Evolutionary conservation across 495 filamentous ascomycete species (phyloP), one percentile per base, ranked within the genome.

Genomic region (Penicillium paradoxum): DNA sequence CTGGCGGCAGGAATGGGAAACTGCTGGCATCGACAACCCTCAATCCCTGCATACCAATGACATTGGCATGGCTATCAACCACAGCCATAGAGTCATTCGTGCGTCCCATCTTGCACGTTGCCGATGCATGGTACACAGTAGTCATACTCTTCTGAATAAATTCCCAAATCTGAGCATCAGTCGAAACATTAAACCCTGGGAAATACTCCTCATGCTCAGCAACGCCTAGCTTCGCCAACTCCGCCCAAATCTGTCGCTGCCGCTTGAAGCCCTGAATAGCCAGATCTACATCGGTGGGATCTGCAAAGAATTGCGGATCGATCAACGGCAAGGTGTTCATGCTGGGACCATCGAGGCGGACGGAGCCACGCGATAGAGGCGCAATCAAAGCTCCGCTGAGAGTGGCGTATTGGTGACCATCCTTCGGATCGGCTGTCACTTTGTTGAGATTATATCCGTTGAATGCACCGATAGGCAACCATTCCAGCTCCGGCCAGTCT

Each of bases 401-500:
- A 9, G 71, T 66, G 9, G 69, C 78, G 59, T 80, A 79, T 11
- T 76, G 71, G 21, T 64, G 50, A 7, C 68, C 69, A 39, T 77
- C 73, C 6, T 44, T 17, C 0, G 71, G 68, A 14, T 53, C 63
- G 0, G 42, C 54, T 17, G 40, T 32, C 15, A 43, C 24, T 11
- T 54, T 42, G 37, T 67, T 59, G 11, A 56, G 37, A 15, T 56
- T 52, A 42, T 61, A 22, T 13, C 73, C 71, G 6, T 64, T 29
- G 34, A 63, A 74, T 4, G 54, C 66, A 10, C 29, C 17, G 11
- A 62, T 25, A 7, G 52, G 13, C 24, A 80, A 27, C 51, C 74
- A 80, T 21, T 82, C 78, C 8, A 82, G 45, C 45, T 85, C 81
- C 0, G 81, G 81, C 79, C 79, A 83, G 59, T 84, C 80, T 0